A percentile compares a stretch with the other conserved stretches of the same genome.
Conservation (phyloP, 208 protist genomes). For the Polymyxa betae region DNA sequence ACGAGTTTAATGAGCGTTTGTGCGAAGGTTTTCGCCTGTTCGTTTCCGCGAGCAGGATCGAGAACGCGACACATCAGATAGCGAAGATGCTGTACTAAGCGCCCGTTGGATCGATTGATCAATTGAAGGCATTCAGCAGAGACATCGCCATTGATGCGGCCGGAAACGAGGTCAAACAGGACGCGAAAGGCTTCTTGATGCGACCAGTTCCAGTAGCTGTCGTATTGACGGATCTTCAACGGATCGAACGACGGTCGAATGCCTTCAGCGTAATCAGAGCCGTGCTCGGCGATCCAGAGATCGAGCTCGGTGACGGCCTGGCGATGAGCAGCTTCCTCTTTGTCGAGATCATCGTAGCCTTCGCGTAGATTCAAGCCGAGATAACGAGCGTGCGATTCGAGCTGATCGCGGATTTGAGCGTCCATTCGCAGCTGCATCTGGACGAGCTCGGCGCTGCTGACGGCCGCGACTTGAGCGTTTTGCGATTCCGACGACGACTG, state of each 20-base stretch:
- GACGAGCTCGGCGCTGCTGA: not conserved
- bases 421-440: not conserved
- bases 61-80: not conserved
- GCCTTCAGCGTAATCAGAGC: slow-evolving; percentile 69
- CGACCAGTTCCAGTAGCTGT: slow-evolving; percentile 76
- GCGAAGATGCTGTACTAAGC: not conserved
- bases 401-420: not conserved
- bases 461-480: not conserved
- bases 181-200: slow-evolving; percentile 68
- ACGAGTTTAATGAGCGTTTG: not conserved
- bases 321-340: not conserved
- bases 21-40: not conserved
- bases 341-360: not conserved
- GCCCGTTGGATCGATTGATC: not conserved
- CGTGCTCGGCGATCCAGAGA: slow-evolving; percentile 65
- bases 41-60: not conserved
- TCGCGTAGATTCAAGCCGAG: not conserved
- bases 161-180: slow-evolving; percentile 54
- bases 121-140: not conserved
- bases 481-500: not conserved
- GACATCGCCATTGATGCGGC: not conserved
- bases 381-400: not conserved
- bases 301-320: slow-evolving; percentile 56
- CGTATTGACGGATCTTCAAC: slow-evolving; percentile 71
- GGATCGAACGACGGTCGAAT: slow-evolving; percentile 68